phyloP scores from a whole-genome alignment of 2,329 filamentous ascomycete genomes.

The Seiridium unicorne region DNA sequence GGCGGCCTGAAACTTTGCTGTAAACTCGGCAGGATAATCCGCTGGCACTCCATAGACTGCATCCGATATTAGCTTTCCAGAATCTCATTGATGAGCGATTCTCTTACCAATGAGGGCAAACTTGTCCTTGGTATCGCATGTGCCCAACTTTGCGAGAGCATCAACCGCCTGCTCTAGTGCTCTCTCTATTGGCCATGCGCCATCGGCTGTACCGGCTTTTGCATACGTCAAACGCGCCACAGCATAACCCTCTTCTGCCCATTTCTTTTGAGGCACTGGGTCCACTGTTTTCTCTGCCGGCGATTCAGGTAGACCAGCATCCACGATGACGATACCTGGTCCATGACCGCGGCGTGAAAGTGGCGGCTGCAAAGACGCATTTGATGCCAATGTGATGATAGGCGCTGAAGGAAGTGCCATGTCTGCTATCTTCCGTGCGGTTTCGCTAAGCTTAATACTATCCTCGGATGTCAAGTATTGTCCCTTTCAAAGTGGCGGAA shows the following conservation, averaged over 20 bases:
- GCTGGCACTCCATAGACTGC: constrained; percentile 16
- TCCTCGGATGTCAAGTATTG: no score
- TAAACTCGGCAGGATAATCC: constrained; percentile 20
- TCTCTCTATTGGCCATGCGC: neutral
- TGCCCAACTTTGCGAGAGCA: constrained; percentile 17
- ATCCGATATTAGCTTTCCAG: constrained; percentile 3
- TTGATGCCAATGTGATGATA: neutral
- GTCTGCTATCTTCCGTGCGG: neutral
- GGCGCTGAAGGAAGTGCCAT: constrained; percentile 1
- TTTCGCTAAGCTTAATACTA: no score
- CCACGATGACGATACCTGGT: constrained; percentile 20
- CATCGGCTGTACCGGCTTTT: neutral
- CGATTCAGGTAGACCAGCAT: neutral
- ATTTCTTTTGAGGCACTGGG: constrained; percentile 6
- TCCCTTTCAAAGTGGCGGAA: no score
- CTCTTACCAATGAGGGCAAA: constrained; percentile 35
- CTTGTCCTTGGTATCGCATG: constrained; percentile 35
- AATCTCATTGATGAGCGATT: neutral
- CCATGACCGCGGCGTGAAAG: constrained; percentile 12
- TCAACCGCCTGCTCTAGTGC: constrained; percentile 6
- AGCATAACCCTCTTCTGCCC: constrained; percentile 8
- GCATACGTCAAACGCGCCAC: constrained; percentile 1
- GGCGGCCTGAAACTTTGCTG: constrained; percentile 8
- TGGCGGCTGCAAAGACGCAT: constrained; percentile 7
- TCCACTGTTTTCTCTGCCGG: neutral